Base-by-base conservation (phyloP, 2,329 filamentous ascomycete species). In the Fusarium odoratissimum region DNA sequence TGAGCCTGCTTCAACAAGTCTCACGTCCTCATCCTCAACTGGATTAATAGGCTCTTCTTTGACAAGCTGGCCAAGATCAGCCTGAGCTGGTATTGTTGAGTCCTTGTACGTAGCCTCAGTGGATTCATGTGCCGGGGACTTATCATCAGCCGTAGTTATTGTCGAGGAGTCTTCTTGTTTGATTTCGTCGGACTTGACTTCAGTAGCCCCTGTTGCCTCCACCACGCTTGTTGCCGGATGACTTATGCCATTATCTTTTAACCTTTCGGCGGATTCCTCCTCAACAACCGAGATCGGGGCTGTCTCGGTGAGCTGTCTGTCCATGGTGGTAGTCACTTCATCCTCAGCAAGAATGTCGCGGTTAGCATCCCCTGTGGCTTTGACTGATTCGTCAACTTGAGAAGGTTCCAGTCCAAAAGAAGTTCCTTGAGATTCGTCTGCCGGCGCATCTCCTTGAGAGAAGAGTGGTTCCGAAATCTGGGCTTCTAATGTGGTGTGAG, bases 381-480 rank as follows among this genome's bases (percentile, higher is more conserved):
- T n/a, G 28, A 46, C 23, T 30, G 60, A 37, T 41, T 75, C 73
- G n/a, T 76, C 73, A 28, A 64, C 31, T 51, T 81, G 79, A 5
- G 73, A 75, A 33, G 76, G 56, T 30, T 77, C 74, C 23, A 65
- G 38, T 21, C 67, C 75, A 25, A 67, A 62, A n/a, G 68, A 54
- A 21, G 57, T 66, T 35, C 69, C 69, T 61, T 81, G 78, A 7
- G 77, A 77, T 37, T 74, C 64, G 28, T 79, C 75, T 25, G 74
- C 21, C 21, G 75, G 72, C 21, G 45, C 52, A 30, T 80, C 76
- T n/a, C 67, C 76, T 57, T 82, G 80, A 9, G 79, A 77, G 46
- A 81, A 81, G 14, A 82, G 67, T 14, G 77, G 77, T 63, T 81
- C 80, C 17, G 80, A 81, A 21, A 77, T 37, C 16, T 75, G 64